Conservation (phyloP, 352 stramenopile species). For the Phytopythium chamaehyphon region DNA sequence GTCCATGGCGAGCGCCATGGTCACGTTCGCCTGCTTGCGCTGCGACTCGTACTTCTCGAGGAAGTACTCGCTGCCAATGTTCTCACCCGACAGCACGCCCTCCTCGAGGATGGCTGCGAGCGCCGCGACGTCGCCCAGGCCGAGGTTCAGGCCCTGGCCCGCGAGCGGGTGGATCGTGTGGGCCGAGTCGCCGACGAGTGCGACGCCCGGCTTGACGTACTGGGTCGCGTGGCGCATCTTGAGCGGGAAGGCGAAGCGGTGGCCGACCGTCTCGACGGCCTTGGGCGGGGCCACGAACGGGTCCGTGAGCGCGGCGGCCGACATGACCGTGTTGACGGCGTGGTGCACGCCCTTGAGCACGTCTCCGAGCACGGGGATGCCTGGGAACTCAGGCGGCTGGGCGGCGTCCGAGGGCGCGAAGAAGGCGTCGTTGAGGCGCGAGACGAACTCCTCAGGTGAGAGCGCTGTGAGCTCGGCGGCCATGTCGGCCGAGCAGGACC, state of each 20-base stretch:
- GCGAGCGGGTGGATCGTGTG: conserved; percentile 96
- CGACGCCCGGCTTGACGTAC: conserved; percentile 86
- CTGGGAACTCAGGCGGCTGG: conserved; percentile 64
- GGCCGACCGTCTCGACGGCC: conserved; percentile 59
- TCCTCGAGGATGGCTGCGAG: conserved; percentile 71
- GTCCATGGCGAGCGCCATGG: conserved; percentile 84
- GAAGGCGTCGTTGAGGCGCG: conserved; percentile 76
- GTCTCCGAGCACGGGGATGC: conserved; percentile 73
- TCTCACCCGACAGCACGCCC: conserved; percentile 72
- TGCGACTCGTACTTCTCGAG: conserved; percentile 86
- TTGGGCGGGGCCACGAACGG: conserved; percentile 75
- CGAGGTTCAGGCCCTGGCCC: conserved; percentile 95
- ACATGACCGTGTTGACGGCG: conserved; percentile 73
- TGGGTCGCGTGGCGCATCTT: conserved; percentile 85
- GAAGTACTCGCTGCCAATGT: conserved; percentile 72
- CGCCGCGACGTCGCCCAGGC: conserved; percentile 87
- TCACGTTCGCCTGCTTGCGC: conserved; percentile 79
- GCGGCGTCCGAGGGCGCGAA: conserved; percentile 37
- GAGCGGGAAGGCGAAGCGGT: conserved; percentile 85
- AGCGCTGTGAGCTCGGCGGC: conserved; percentile 77
- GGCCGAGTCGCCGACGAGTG: conserved; percentile 93
- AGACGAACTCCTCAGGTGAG: conserved; percentile 69
- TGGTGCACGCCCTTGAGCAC: conserved; percentile 73
- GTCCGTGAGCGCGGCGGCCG: conserved; percentile 63
- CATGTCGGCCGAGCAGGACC: conserved; percentile 82